A percentile compares a stretch with the other conserved stretches of the same genome.
These are phyloP conservation scores for Metschnikowia arizonensis DNA, from an alignment of 805 yeast genomes.

Conservation along the genomic window DNA sequence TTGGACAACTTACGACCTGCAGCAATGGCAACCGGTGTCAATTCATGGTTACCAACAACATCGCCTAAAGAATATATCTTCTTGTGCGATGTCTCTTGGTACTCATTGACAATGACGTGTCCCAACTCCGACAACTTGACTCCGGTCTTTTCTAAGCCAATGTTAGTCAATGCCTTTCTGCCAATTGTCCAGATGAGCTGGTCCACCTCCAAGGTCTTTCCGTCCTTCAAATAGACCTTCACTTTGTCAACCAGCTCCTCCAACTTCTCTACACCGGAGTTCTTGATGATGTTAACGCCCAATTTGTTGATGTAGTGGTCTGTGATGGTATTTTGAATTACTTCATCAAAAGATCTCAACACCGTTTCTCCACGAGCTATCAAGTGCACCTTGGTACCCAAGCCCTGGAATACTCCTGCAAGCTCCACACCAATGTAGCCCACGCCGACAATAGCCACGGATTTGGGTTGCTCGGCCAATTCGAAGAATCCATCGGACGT, in stretches of 20 bases:
- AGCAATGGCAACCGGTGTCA: slow-evolving; percentile 98
- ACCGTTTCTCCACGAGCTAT: slow-evolving; percentile 90
- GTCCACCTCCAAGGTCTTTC: slow-evolving; percentile 54
- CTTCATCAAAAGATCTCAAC: slow-evolving; percentile 79
- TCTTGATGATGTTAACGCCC: slow-evolving; percentile 79
- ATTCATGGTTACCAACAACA: slow-evolving; percentile 86
- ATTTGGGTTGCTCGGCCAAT: slow-evolving; percentile 77
- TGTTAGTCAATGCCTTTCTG: slow-evolving; percentile 67
- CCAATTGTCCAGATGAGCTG: slow-evolving; percentile 92
- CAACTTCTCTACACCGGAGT: slow-evolving; percentile 41
- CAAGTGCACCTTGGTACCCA: slow-evolving; percentile 82
- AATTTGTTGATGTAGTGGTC: slow-evolving; percentile 67
- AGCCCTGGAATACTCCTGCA: slow-evolving; percentile 87
- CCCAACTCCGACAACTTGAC: slow-evolving; percentile 57
- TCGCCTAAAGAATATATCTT: slow-evolving; percentile 88
- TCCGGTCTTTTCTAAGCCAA: slow-evolving; percentile 76
- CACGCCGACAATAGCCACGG: slow-evolving; percentile 94
- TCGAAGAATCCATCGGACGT: slow-evolving; percentile 90
- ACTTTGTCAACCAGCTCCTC: slow-evolving; percentile 35
- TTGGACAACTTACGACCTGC: slow-evolving; percentile 93
- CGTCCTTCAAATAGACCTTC: slow-evolving; percentile 37
- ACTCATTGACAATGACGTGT: slow-evolving; percentile 79
- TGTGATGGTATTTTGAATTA: slow-evolving; percentile 75
- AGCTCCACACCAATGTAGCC: slow-evolving; percentile 97
- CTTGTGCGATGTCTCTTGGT: slow-evolving; percentile 70